Evolutionary conservation across 2,329 filamentous ascomycete species (phyloP).

Genomic region (Penicillium janthinellum): DNA sequence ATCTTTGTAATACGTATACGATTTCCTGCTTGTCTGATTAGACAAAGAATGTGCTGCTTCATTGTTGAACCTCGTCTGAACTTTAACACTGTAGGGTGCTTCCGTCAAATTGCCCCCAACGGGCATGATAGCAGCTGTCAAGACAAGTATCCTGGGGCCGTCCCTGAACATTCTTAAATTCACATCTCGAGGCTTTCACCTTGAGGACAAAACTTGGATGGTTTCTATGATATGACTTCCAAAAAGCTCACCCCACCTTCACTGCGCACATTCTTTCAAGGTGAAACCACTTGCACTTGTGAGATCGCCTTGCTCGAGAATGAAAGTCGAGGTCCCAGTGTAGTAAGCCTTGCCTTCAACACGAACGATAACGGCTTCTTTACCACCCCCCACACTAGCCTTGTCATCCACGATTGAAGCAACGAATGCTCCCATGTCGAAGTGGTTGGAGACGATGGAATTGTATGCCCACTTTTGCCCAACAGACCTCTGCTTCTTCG

Average conservation of each 20-base stretch:
- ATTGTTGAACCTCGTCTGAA: background rate
- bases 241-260: too few relatives aligned
- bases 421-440: slow-evolving; percentile 15
- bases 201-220: too few relatives aligned
- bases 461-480: slow-evolving; percentile 39
- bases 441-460: slow-evolving; percentile 39
- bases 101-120: too few relatives aligned
- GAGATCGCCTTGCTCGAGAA: slow-evolving; percentile 34
- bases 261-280: slow-evolving; percentile 11
- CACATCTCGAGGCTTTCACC: background rate
- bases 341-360: slow-evolving; percentile 40
- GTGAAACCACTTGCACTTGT: slow-evolving; percentile 26
- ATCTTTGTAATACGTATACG: background rate
- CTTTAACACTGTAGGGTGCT: too few relatives aligned
- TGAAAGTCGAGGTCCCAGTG: slow-evolving; percentile 32
- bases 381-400: background rate
- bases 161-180: background rate
- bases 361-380: slow-evolving; percentile 26
- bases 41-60: background rate
- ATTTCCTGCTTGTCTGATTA: background rate
- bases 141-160: background rate
- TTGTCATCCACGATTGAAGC: slow-evolving; percentile 9
- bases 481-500: slow-evolving; percentile 26
- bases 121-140: background rate
- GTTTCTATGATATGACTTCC: background rate